phyloP scores from a whole-genome alignment of 768 basidiomycete species.

The Sistotremastrum niveocremeum region DNA sequence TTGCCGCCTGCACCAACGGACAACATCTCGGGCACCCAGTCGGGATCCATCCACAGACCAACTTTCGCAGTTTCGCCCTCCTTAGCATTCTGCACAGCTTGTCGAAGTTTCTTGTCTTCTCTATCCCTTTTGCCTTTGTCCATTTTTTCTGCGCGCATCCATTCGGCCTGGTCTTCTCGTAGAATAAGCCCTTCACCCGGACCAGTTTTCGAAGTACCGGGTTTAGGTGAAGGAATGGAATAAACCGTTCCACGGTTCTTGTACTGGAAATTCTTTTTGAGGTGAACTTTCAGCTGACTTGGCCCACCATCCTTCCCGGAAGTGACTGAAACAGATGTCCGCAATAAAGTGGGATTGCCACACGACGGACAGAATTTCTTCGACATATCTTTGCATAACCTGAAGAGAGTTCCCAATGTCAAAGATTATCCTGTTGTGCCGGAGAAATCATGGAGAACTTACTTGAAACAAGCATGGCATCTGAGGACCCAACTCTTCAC shows the following conservation, averaged over 20 bases:
- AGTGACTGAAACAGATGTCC: constrained; percentile 80
- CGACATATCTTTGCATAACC: constrained; percentile 88
- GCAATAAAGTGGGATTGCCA: constrained; percentile 81
- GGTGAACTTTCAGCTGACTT: constrained; percentile 73
- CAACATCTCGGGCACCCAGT: constrained; percentile 81
- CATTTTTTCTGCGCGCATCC: constrained; percentile 65
- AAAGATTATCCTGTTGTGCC: neutral
- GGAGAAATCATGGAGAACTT: constrained; percentile 20
- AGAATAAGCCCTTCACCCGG: constrained; percentile 74
- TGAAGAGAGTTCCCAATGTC: constrained; percentile 17
- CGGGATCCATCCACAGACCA: constrained; percentile 89
- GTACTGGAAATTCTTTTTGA: constrained; percentile 95
- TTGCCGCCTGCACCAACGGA: constrained; percentile 55
- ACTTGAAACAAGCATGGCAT: constrained; percentile 99
- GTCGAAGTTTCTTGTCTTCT: constrained; percentile 65
- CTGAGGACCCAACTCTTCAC: constrained; percentile 93
- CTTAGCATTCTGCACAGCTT: constrained; percentile 35
- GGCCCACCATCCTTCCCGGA: constrained; percentile 44
- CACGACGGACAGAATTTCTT: constrained; percentile 98
- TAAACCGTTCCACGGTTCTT: constrained; percentile 83
- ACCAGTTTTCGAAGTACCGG: constrained; percentile 76
- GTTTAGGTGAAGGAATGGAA: constrained; percentile 81
- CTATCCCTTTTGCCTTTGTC: constrained; percentile 61
- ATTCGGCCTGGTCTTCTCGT: constrained; percentile 87
- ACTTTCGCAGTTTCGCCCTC: constrained; percentile 37